Conservation (phyloP, 768 basidiomycete species). For the Lyophyllum shimeji region DNA sequence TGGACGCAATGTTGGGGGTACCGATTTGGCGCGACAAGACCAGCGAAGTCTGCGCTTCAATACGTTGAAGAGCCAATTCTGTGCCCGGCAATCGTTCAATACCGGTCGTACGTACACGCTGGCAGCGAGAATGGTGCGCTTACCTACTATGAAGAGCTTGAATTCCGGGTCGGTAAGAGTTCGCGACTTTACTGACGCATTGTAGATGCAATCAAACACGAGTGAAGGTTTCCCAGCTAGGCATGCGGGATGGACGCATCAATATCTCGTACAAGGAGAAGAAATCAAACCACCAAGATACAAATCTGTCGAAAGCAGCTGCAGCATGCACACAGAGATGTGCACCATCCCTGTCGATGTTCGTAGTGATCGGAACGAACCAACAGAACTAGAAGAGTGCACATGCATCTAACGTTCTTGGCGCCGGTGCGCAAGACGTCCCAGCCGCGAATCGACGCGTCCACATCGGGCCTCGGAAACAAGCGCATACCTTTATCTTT, state of each 20-base stretch:
- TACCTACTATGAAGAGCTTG: constrained; percentile 70
- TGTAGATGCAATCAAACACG: constrained; percentile 75
- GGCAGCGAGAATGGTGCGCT: constrained; percentile 16
- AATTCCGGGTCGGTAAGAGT: constrained; percentile 60
- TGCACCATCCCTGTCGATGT: background rate
- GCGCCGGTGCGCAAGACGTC: background rate
- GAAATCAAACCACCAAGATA: background rate
- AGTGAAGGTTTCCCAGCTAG: constrained; percentile 67
- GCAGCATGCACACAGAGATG: constrained; percentile 3
- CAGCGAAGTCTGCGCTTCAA: constrained; percentile 61
- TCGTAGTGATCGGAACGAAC: constrained; percentile 7
- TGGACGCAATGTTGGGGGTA: constrained; percentile 75
- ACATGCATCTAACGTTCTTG: constrained; percentile 5
- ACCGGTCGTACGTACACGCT: background rate
- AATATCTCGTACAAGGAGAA: background rate
- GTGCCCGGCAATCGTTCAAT: background rate
- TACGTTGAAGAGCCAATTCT: constrained; percentile 71
- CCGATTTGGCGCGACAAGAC: constrained; percentile 65
- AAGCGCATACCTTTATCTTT: constrained; percentile 62
- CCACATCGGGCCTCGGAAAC: background rate
- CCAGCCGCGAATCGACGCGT: no score
- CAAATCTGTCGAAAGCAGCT: background rate
- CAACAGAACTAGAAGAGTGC: background rate
- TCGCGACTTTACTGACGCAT: constrained; percentile 58
- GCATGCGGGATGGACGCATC: background rate